Evolutionary conservation across 305 asterid species (phyloP).

Genomic region (Fraxinus floribunda): DNA sequence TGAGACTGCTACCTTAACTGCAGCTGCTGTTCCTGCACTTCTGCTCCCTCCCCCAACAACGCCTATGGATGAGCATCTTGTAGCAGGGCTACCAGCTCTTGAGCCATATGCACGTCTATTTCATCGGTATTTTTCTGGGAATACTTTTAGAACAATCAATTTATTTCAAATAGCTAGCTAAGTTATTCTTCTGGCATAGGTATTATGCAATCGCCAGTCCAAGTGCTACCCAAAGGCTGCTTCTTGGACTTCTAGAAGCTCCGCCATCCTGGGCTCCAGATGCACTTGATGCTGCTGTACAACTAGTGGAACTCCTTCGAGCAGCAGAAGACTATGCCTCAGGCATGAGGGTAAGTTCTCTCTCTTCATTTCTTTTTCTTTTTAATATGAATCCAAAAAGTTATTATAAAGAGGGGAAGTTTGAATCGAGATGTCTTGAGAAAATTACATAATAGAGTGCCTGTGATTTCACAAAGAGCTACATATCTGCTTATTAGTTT

Average conservation of each 20-base stretch:
- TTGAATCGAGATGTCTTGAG: not conserved
- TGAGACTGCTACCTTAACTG: constrained; percentile 95
- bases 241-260: constrained; percentile 97
- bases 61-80: constrained; percentile 99
- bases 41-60: constrained; percentile 99
- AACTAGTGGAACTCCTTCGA: constrained; percentile 94
- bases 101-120: constrained; percentile 98
- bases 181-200: constrained; percentile 45
- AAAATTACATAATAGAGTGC: not conserved
- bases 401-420: not conserved
- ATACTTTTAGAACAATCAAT: constrained; percentile 19
- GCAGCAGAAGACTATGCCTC: constrained; percentile 99
- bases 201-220: constrained; percentile 99
- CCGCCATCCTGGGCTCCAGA: constrained; percentile 99
- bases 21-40: constrained; percentile 99
- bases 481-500: not conserved
- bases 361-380: not conserved
- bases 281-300: constrained; percentile 99
- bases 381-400: not conserved
- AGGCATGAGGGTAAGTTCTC: constrained; percentile 76
- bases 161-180: constrained; percentile 25
- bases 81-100: constrained; percentile 97
- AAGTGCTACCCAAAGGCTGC: constrained; percentile 98
- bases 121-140: constrained; percentile 58
- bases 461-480: constrained; percentile 12